These are phyloP conservation scores for Fusarium protoensiforme DNA, from an alignment of 2,329 filamentous ascomycete genomes.

Conservation along the genomic window DNA sequence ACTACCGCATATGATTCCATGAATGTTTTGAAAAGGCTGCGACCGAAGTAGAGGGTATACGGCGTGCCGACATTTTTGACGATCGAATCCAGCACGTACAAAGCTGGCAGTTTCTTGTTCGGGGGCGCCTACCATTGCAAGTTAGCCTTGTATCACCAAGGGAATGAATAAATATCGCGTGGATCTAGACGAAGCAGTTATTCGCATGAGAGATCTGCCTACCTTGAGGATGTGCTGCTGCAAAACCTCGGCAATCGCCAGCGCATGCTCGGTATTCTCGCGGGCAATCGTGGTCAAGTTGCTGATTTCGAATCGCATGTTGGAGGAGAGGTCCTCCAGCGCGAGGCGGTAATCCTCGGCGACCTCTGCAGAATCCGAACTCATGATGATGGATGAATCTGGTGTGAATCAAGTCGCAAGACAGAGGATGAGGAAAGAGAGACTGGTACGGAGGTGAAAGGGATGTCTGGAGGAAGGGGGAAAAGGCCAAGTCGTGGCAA, in stretches of 20 bases:
- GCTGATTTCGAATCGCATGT: constrained; percentile 95
- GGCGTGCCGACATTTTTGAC: constrained; percentile 99
- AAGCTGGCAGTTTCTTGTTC: constrained; percentile 89
- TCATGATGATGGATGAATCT: constrained; percentile 52
- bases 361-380: constrained; percentile 79
- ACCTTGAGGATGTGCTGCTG: constrained; percentile 96
- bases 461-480: constrained; percentile 16
- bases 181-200: neutral
- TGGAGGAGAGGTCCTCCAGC: constrained; percentile 88
- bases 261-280: constrained; percentile 95
- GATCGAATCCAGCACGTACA: constrained; percentile 97
- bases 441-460: constrained; percentile 14
- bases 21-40: constrained; percentile 91
- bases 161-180: neutral
- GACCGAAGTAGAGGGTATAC: constrained; percentile 94
- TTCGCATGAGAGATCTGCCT: constrained; percentile 55
- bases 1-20: constrained; percentile 97
- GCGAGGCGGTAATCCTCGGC: constrained; percentile 95
- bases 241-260: constrained; percentile 89
- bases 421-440: neutral
- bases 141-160: constrained; percentile 49
- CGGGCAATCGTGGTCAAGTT: constrained; percentile 97
- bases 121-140: constrained; percentile 76
- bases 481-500: constrained; percentile 11
- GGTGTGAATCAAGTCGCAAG: constrained; percentile 21